Percentiles rank a stretch among this genome's conserved stretches.
phyloP scores from a whole-genome alignment of 2,329 filamentous ascomycete genomes.

The Orbilia oligospora region DNA sequence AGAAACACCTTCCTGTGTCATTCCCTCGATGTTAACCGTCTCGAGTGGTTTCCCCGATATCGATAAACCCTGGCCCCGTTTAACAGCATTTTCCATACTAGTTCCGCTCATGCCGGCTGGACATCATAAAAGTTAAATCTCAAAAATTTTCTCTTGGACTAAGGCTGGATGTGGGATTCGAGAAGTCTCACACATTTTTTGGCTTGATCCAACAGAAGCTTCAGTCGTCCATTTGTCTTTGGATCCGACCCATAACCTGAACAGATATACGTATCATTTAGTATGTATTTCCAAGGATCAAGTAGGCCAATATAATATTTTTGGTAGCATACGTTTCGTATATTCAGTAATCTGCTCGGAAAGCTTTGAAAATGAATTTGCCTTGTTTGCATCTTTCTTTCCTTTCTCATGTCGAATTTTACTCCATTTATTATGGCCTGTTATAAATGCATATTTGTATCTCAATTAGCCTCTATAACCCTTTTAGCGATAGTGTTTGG shows the following conservation, averaged over 20 bases:
- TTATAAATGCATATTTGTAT: neutral
- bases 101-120: constrained; percentile 83
- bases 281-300: constrained; percentile 67
- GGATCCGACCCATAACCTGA: constrained; percentile 55
- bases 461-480: constrained; percentile 69
- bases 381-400: constrained; percentile 84
- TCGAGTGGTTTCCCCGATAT: constrained; percentile 82
- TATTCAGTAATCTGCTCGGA: constrained; percentile 77
- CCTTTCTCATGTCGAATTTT: constrained; percentile 97
- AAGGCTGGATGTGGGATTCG: neutral
- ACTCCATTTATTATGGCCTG: constrained; percentile 91
- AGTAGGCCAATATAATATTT: neutral
- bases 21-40: constrained; percentile 81
- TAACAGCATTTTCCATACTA: constrained; percentile 86
- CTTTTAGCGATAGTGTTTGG: neutral
- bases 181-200: constrained; percentile 55
- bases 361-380: constrained; percentile 77
- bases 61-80: constrained; percentile 88
- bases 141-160: neutral
- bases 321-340: constrained; percentile 46
- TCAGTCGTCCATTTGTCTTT: constrained; percentile 50
- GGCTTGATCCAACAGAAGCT: constrained; percentile 42
- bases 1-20: constrained; percentile 80
- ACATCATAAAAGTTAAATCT: constrained; percentile 1
- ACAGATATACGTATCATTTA: constrained; percentile 69